Base-by-base conservation (phyloP, 106 monocot genomes). In the Xerophyta viscosa region DNA sequence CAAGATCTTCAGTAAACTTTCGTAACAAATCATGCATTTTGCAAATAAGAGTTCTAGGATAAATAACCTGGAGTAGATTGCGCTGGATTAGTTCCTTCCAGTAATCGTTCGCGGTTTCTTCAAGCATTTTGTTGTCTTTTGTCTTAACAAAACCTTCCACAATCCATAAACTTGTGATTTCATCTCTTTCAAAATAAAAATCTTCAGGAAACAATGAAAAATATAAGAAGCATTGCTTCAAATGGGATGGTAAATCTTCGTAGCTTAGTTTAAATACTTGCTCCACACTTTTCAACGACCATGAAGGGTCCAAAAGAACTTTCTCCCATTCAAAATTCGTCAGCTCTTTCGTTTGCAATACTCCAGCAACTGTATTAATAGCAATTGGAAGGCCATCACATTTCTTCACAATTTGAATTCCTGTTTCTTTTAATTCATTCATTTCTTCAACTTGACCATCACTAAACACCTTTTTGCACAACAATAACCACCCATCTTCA, bases 161-260 rank as follows among this genome's bases (percentile, higher is more conserved):
- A 6, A 69, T 54, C 79, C 73, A 79, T 14, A 54, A 24, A 18
- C 41, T 26, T 8, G 42, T 21, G 20, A 73, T n/a, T n/a, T n/a
- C n/a, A 12, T 4, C 14, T 44, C 15, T 9, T 2, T 31, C 18
- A 15, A 20, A 57, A 14, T 18, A 5, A 25, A 18, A 17, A 15
- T 55, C 52, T 20, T 29, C 33, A 2, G 66, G 67, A 46, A 64
- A 69, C 39, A 79, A 52, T 15, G 65, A 60, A 41, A 58, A 65
- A 19, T 74, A 73, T 1, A 79, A 37, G 45, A 79, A 73, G 29
- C 79, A 79, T 29, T 49, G 56, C 41, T 70, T 79, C 13, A 79
- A 31, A 29, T 69, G 30, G 14, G 41, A 20, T 6, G 64, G 54
- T 31, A 80, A 50, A 29, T 69, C 61, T 12, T 56, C 49, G 31